Evolutionary conservation across 306 rosid genomes (phyloP).

Genomic region (Quercus dentata): DNA sequence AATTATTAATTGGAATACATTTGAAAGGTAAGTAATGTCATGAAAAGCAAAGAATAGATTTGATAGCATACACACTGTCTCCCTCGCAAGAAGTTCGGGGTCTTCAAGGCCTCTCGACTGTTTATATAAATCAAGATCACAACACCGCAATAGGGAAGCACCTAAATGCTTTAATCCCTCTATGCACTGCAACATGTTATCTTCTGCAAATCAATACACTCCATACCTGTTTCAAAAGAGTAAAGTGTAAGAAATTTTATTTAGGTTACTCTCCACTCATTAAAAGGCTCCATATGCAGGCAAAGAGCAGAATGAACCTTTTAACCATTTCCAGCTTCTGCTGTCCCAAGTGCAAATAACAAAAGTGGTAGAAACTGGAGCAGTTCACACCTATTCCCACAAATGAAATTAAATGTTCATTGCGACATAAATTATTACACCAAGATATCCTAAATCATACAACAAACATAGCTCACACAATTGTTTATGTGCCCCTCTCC

Average conservation of each 20-base stretch:
- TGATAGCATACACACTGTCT: conserved; percentile 80
- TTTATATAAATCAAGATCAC: conserved; percentile 70
- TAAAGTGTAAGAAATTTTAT: conserved; percentile 22
- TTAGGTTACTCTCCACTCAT: conserved; percentile 3
- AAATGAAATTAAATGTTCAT: conserved; percentile 13
- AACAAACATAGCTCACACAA: not conserved
- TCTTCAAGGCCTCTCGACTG: conserved; percentile 84
- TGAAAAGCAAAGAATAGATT: conserved; percentile 8
- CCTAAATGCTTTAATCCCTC: conserved; percentile 59
- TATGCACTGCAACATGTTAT: conserved; percentile 84
- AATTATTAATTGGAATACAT: not conserved
- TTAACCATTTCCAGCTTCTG: conserved; percentile 70
- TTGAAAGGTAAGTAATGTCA: not conserved
- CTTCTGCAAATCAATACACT: conserved; percentile 55
- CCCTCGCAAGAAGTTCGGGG: conserved; percentile 86
- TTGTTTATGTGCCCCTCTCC: no score
- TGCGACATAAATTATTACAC: not conserved
- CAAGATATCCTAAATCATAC: not conserved
- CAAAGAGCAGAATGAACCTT: conserved; percentile 37
- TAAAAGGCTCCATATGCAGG: conserved; percentile 9
- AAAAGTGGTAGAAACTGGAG: conserved; percentile 17
- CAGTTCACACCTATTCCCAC: conserved; percentile 12
- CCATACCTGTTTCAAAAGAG: conserved; percentile 63
- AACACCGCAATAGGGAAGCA: conserved; percentile 66
- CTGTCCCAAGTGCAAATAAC: conserved; percentile 26